Evolutionary conservation across 371 early-diverging fungal species (phyloP).

Genomic region (Mortierella sp.): DNA sequence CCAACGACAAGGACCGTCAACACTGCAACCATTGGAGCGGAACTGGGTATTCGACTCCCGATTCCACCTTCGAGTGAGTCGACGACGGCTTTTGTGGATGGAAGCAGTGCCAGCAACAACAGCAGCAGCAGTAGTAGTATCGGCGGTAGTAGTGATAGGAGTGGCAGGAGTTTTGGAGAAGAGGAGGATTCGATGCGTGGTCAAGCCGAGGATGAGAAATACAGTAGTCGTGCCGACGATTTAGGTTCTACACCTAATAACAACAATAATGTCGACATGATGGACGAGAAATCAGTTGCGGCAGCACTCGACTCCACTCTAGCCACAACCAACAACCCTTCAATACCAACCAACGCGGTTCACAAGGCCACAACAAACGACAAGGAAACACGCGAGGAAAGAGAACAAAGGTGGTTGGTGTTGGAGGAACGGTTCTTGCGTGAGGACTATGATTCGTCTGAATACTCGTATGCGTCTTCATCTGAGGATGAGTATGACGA

Average conservation of each 20-base stretch:
- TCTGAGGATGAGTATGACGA: slow-evolving; percentile 23
- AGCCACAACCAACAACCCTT: not conserved
- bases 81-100: not conserved
- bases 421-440: slow-evolving; percentile 25
- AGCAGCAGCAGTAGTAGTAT: not conserved
- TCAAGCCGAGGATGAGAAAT: not conserved
- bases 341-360: not conserved
- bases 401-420: slow-evolving; percentile 1
- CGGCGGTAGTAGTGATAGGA: not conserved
- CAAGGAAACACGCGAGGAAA: not conserved
- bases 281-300: not conserved
- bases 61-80: not conserved
- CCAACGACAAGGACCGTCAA: not conserved
- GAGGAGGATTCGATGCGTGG: too few species aligned
- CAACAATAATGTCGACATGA: not conserved
- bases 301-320: not conserved
- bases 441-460: slow-evolving; percentile 53
- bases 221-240: not conserved
- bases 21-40: not conserved
- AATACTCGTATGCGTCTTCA: slow-evolving; percentile 31
- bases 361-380: not conserved
- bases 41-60: not conserved
- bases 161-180: not conserved
- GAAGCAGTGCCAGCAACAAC: not conserved
- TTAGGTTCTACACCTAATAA: not conserved